Conservation (phyloP, 1,139 yeast species). For the Geotrichum klebahnii region DNA sequence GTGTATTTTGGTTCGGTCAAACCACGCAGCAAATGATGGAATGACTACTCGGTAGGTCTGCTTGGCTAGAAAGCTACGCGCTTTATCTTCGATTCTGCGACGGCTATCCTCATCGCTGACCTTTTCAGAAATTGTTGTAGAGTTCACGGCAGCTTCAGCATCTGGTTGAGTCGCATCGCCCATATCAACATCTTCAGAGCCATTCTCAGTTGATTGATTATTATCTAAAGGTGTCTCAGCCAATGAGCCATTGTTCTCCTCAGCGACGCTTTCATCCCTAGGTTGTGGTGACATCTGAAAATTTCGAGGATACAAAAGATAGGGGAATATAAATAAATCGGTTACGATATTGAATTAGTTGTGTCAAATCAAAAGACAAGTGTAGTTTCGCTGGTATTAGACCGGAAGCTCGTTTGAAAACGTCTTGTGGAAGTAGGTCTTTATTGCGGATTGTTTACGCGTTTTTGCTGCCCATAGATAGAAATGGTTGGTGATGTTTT, state of each 20-base stretch:
- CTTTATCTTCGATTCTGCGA: conserved; percentile 29
- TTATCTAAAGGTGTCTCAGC: conserved; percentile 7
- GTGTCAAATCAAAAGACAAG: no score
- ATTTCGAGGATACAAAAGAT: background rate
- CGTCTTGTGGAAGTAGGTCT: background rate
- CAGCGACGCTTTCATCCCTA: conserved; percentile 4
- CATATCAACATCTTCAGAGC: conserved; percentile 6
- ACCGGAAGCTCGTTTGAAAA: background rate
- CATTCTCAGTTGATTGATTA: background rate
- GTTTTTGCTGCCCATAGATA: conserved; percentile 3
- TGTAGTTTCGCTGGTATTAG: background rate
- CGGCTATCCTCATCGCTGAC: conserved; percentile 15
- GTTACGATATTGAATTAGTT: background rate
- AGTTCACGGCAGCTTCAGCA: conserved; percentile 1
- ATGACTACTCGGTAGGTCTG: conserved; percentile 89
- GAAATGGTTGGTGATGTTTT: conserved; percentile 8
- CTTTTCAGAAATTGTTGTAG: conserved; percentile 8
- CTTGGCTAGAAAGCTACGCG: conserved; percentile 34
- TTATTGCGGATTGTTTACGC: conserved; percentile 5
- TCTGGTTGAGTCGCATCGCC: conserved; percentile 8
- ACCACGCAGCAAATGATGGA: conserved; percentile 94
- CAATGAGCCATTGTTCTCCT: background rate
- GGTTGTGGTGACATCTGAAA: conserved; percentile 1
- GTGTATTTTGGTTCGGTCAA: conserved; percentile 67
- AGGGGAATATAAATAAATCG: background rate